Conservation (phyloP, 2,329 filamentous ascomycete species). For the Trichoderma aggressivum region DNA sequence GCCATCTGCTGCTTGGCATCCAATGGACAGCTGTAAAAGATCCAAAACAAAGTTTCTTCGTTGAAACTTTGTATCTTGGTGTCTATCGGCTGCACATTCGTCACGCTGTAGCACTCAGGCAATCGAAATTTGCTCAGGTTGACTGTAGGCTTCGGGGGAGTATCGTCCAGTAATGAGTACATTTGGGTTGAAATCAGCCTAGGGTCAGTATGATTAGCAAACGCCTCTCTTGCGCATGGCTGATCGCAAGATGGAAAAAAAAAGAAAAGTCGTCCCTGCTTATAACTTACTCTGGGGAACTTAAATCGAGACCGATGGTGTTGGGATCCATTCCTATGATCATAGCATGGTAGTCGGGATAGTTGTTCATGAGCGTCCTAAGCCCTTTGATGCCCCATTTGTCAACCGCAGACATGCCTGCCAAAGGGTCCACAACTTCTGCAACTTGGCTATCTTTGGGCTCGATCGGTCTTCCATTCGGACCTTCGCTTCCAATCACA, state of each 20-base stretch:
- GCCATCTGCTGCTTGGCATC: slow-evolving; percentile 63
- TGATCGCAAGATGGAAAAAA: not conserved
- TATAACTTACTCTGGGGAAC: slow-evolving; percentile 51
- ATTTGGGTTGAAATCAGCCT: slow-evolving; percentile 57
- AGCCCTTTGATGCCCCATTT: slow-evolving; percentile 65
- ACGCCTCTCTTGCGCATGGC: not conserved
- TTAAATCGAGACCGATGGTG: slow-evolving; percentile 56
- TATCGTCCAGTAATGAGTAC: slow-evolving; percentile 60
- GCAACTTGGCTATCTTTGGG: slow-evolving; percentile 39
- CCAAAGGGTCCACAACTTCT: slow-evolving; percentile 55
- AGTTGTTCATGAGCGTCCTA: slow-evolving; percentile 61
- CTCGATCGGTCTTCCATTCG: slow-evolving; percentile 41
- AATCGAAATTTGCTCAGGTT: slow-evolving; percentile 50
- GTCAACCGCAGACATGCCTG: slow-evolving; percentile 59
- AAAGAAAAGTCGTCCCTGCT: no score
- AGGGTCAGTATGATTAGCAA: not conserved
- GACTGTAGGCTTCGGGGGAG: slow-evolving; percentile 55
- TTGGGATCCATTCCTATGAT: slow-evolving; percentile 58
- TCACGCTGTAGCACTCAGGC: slow-evolving; percentile 65
- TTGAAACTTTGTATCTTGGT: slow-evolving; percentile 65
- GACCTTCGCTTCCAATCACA: slow-evolving; percentile 45
- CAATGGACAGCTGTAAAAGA: slow-evolving; percentile 64
- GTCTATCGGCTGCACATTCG: slow-evolving; percentile 62
- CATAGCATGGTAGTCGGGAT: slow-evolving; percentile 59
- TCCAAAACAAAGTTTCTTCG: slow-evolving; percentile 66